Percentiles rank a stretch among this genome's conserved stretches.
Conservation (phyloP, 2,329 filamentous ascomycete species). For the Blumeria graminis region DNA sequence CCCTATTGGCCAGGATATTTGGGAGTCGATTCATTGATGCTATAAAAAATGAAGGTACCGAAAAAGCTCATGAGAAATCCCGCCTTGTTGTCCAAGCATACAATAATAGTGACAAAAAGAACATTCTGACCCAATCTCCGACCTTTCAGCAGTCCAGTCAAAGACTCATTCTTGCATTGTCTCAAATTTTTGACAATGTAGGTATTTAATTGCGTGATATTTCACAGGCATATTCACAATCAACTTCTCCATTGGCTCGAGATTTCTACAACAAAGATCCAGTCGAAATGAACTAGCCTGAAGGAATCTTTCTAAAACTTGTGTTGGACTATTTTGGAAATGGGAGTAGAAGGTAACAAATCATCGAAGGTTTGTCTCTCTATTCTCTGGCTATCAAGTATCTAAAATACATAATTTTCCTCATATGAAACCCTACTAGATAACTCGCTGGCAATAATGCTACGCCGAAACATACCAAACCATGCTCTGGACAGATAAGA, state of each 20-base stretch:
- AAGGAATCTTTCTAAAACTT: too few relatives aligned
- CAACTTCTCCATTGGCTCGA: neutral
- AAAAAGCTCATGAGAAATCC: conserved; percentile 2
- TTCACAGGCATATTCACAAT: neutral
- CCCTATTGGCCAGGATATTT: conserved; percentile 1
- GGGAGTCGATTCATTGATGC: conserved; percentile 4
- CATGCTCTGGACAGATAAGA: too few relatives aligned
- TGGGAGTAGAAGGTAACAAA: too few relatives aligned
- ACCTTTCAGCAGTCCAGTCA: conserved; percentile 4
- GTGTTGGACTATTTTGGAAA: too few relatives aligned
- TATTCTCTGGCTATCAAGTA: too few relatives aligned
- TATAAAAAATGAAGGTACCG: conserved; percentile 3
- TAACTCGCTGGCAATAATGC: too few relatives aligned
- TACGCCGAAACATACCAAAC: too few relatives aligned
- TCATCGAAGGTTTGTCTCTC: too few relatives aligned
- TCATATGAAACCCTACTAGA: too few relatives aligned
- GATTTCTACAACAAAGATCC: neutral
- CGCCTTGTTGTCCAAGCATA: conserved; percentile 3
- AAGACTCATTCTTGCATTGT: conserved; percentile 3
- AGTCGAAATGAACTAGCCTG: too few relatives aligned
- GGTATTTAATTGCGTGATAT: conserved; percentile 1
- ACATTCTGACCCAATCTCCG: conserved; percentile 4
- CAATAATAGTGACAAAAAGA: conserved; percentile 3
- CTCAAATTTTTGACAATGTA: neutral
- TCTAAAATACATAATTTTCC: too few relatives aligned